These are phyloP conservation scores for Kondoa subrosea DNA, from an alignment of 768 basidiomycete genomes.

Conservation along the genomic window DNA sequence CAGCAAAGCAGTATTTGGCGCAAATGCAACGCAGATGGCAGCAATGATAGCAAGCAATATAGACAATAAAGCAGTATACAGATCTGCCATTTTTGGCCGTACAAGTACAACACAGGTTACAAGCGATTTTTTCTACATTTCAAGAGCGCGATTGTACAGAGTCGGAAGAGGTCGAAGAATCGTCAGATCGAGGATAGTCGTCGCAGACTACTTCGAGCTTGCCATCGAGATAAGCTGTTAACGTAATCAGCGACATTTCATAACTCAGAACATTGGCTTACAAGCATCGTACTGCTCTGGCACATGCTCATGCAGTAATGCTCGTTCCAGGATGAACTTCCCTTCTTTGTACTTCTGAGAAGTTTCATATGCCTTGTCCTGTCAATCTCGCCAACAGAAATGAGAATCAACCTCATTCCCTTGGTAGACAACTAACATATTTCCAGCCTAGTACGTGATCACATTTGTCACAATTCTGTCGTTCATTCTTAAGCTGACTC, in stretches of 20 bases:
- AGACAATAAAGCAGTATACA: not conserved
- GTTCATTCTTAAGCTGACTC: too few species aligned
- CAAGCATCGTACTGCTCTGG: not conserved
- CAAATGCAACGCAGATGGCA: not conserved
- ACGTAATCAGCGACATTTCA: not conserved
- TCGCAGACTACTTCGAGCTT: not conserved
- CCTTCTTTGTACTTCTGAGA: slow-evolving; percentile 97
- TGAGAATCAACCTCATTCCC: too few species aligned
- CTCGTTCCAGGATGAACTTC: slow-evolving; percentile 75
- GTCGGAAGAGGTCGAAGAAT: not conserved
- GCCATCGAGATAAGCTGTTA: not conserved
- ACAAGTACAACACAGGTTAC: not conserved
- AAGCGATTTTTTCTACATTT: not conserved
- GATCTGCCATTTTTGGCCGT: not conserved
- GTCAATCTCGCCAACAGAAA: slow-evolving; percentile 7
- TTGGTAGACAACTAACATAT: slow-evolving; percentile 55
- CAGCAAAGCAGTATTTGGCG: not conserved
- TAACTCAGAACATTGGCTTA: too few species aligned
- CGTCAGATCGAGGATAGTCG: not conserved
- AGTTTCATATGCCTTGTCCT: slow-evolving; percentile 82
- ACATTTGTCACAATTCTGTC: slow-evolving; percentile 86
- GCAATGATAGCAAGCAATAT: not conserved
- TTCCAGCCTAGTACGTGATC: slow-evolving; percentile 81
- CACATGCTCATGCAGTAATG: not conserved
- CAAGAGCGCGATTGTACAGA: not conserved